These are phyloP conservation scores for Dactylonectria estremocensis DNA, from an alignment of 2,329 filamentous ascomycete genomes.

Conservation along the genomic window DNA sequence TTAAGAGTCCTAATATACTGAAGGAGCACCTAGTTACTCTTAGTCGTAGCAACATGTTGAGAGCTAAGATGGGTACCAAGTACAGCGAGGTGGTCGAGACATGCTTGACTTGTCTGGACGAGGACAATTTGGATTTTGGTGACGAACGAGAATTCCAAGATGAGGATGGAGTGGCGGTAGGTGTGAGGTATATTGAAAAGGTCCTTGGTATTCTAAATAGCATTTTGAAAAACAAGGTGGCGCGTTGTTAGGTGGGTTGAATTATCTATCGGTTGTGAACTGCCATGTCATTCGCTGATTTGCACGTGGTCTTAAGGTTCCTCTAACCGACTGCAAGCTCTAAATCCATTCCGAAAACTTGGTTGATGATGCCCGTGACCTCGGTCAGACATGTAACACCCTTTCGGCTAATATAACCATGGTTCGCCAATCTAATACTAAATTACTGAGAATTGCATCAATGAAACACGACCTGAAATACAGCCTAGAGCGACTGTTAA, in stretches of 20 bases:
- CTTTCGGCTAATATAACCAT: slow-evolving; percentile 51
- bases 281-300: too few relatives aligned
- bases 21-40: slow-evolving; percentile 33
- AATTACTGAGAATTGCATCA: too few relatives aligned
- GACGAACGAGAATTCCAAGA: slow-evolving; percentile 31
- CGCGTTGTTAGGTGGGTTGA: too few relatives aligned
- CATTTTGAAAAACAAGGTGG: too few relatives aligned
- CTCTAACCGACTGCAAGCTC: too few relatives aligned
- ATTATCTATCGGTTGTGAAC: too few relatives aligned
- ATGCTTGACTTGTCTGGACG: too few relatives aligned
- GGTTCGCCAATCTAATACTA: slow-evolving; percentile 58
- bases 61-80: slow-evolving; percentile 46
- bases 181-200: slow-evolving; percentile 29
- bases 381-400: slow-evolving; percentile 38
- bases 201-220: neutral
- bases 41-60: slow-evolving; percentile 35
- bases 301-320: too few relatives aligned
- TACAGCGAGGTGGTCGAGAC: slow-evolving; percentile 51
- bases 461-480: too few relatives aligned
- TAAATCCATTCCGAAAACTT: slow-evolving; percentile 63
- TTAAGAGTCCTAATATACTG: neutral
- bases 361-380: slow-evolving; percentile 31
- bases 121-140: too few relatives aligned
- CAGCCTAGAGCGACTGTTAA: too few relatives aligned
- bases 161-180: slow-evolving; percentile 26